A percentile compares a stretch with the other conserved stretches of the same genome.
These are phyloP conservation scores for Corrigiola litoralis DNA, from an alignment of 179 eudicot species.

Conservation along the genomic window DNA sequence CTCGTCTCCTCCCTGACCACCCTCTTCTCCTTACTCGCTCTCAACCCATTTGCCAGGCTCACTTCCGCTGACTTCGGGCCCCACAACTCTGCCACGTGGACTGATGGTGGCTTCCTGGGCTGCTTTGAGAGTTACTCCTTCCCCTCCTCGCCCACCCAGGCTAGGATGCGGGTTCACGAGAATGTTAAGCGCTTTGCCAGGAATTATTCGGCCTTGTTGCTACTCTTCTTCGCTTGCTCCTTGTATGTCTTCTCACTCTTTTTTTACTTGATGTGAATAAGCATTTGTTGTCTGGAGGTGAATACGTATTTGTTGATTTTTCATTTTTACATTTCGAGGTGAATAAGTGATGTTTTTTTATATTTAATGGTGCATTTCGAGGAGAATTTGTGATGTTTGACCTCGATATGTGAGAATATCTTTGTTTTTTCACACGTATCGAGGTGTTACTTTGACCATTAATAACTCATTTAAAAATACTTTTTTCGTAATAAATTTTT, in stretches of 20 bases:
- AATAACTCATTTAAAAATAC: no score
- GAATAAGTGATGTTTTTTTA: no score
- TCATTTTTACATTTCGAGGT: no score
- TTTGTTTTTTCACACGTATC: no score
- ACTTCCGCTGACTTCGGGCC: constrained; percentile 51
- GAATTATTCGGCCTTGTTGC: constrained; percentile 55
- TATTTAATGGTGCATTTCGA: no score
- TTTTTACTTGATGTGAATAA: background rate
- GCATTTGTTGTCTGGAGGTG: no score
- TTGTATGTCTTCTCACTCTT: constrained; percentile 39
- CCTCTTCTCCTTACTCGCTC: constrained; percentile 57
- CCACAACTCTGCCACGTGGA: constrained; percentile 53
- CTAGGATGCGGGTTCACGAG: constrained; percentile 72
- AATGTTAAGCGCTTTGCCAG: constrained; percentile 79
- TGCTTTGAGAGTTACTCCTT: constrained; percentile 53
- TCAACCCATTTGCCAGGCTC: constrained; percentile 80
- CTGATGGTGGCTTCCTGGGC: constrained; percentile 51
- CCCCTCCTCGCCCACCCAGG: constrained; percentile 68
- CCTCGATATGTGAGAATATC: no score
- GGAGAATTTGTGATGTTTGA: no score
- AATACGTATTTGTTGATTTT: background rate
- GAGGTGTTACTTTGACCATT: no score
- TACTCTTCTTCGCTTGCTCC: constrained; percentile 75
- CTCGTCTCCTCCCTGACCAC: constrained; percentile 44
- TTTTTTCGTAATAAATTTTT: no score